These are phyloP conservation scores for Pythium utonaiense DNA, from an alignment of 352 stramenopile genomes.

Conservation along the genomic window DNA sequence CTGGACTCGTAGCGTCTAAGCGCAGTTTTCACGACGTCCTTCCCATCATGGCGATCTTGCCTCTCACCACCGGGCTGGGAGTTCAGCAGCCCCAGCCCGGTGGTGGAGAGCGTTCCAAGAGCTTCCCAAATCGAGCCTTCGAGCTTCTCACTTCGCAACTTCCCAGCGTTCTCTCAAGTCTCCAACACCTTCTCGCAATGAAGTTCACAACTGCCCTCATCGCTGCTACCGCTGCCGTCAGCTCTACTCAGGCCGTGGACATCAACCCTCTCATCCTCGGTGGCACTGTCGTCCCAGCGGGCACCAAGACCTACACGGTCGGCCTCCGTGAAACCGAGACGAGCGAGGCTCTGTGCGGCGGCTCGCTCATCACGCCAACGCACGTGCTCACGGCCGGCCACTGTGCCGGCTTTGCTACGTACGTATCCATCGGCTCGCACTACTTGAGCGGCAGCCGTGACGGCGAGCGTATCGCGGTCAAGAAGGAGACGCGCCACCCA, in stretches of 20 bases:
- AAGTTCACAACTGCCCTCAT: background rate
- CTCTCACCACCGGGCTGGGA: too few relatives aligned
- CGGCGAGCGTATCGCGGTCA: conserved; percentile 26
- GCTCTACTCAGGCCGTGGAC: background rate
- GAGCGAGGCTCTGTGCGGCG: conserved; percentile 23
- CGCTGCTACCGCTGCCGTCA: background rate
- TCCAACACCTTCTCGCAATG: too few relatives aligned
- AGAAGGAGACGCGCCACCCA: conserved; percentile 5
- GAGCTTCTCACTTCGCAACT: too few relatives aligned
- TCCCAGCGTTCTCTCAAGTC: too few relatives aligned
- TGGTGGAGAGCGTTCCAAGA: too few relatives aligned
- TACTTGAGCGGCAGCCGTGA: conserved; percentile 41
- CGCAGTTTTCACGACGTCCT: too few relatives aligned
- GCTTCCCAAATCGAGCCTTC: too few relatives aligned
- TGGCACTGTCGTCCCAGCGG: conserved; percentile 32
- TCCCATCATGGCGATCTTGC: too few relatives aligned
- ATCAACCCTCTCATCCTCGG: conserved; percentile 47
- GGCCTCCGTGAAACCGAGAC: conserved; percentile 18
- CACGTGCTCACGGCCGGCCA: conserved; percentile 49
- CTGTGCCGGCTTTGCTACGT: conserved; percentile 34
- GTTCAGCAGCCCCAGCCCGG: too few relatives aligned
- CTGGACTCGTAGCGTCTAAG: too few relatives aligned
- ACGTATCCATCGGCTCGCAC: conserved; percentile 52
- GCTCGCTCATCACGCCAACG: conserved; percentile 43
- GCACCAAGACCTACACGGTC: conserved; percentile 31